Base-by-base conservation (phyloP, 2,329 filamentous ascomycete species). In the Ophiobolus disseminans region DNA sequence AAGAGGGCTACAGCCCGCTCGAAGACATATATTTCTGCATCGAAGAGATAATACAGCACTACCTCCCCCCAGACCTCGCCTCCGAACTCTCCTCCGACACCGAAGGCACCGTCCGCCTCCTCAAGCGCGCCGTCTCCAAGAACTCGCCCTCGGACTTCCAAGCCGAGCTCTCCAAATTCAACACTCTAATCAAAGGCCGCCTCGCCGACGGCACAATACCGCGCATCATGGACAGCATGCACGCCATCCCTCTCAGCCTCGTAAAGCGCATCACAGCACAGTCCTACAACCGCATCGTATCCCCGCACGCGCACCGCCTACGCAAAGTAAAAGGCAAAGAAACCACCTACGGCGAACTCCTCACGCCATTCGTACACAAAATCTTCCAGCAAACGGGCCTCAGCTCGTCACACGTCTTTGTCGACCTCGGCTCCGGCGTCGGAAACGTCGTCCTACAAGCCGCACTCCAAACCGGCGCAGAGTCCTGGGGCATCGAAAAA, bases 401-500 rank as follows among this genome's bases (percentile, higher is more conserved):
- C 71, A 91, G 85, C 50, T 93, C 90, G 0, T 83, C 87, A 40
- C 89, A 95, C 62, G 85, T 95, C 28, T 97, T 99, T 70, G 87
- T 99, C 50, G 94, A 99, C 68, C 82, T 99, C 11, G 94, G 94
- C 39, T 97, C 93, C 2, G 94, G 94, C 22, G 94, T 97, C 13
- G 94, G 93, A 38, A 99, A 97, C 68, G 93, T 97, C 2, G 91
- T 94, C 20, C 78, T 99, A 40, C 94, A 99, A 72, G 91, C 93
- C 2, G 94, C 94, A 0, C 82, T 99, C 16, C 90, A 99, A 72
- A 86, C 93, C 42, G 94, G 94, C 14, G 96, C 91, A 71, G 91
- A 96, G 69, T 93, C 89, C 73, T 97, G 91, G 87, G 94, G 94
- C 21, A 96, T 93, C 65, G 94, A 99, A 73, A 90, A 95, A 81